Evolutionary conservation across 129 eudicot genomes (phyloP), one percentile per base, ranked within the genome.

Genomic region (Calendula officinalis): DNA sequence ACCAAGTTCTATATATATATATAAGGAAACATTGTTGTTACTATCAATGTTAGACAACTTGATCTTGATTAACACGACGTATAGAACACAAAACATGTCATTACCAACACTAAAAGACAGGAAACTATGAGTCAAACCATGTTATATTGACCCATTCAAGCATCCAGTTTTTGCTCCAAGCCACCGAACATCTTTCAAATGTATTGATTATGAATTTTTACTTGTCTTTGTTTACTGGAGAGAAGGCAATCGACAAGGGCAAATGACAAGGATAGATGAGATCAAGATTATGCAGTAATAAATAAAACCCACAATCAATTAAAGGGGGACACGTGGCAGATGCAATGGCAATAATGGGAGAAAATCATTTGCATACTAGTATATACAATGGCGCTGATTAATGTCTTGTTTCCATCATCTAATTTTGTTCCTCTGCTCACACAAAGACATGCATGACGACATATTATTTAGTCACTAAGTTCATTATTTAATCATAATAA

Each of bases 21-120:
- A 5, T 1, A 36, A 14, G 42, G 50, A 56, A 41, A 67, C 49
- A 16, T 6, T 50, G 50, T 70, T 9, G 67, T 22, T 38, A 38
- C 43, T 27, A 53, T 41, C 71, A 6, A 70, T 14, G 51, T 22
- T 36, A 43, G 33, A 57, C 56, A 58, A 5, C 16, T 35, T 32
- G 14, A 3, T 45, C 17, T 56, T 36, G 65, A 64, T 47, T 38
- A 73, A 73, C 32, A 56, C 66, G 10, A 55, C 22, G 60, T 3
- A 38, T 17, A 74, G 30, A 58, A 54, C 48, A 65, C 72, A 66
- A 66, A 40, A 73, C 32, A 16, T 58, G 60, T 57, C 54, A 48
- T 47, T 30, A 64, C 56, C 33, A 45, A 34, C 40, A 56, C 58
- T 44, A 73, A 55, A 45, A 56, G 47, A 59, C 72, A 56, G 40